A percentile compares a stretch with the other conserved stretches of the same genome.
These are phyloP conservation scores for Balakata baccata DNA, from an alignment of 345 rosid species.

Conservation along the genomic window DNA sequence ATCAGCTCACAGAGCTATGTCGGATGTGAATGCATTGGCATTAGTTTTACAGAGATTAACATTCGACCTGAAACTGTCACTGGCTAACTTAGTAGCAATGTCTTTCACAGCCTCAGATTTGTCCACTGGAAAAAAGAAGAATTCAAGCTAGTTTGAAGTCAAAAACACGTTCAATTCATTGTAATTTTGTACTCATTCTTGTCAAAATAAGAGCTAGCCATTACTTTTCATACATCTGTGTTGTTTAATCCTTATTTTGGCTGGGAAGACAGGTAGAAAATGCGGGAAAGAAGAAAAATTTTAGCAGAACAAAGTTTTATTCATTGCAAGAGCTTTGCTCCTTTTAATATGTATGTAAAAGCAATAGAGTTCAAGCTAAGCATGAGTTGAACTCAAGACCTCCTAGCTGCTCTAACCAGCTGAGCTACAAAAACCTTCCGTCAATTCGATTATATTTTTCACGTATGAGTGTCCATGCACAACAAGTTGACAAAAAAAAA, in stretches of 20 bases:
- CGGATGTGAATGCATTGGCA: constrained; percentile 64
- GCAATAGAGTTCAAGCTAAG: too few relatives aligned
- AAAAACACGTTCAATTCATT: background rate
- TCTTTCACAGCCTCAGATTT: constrained; percentile 46
- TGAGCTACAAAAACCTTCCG: constrained; percentile 78
- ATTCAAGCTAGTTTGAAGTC: constrained; percentile 7
- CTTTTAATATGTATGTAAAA: background rate
- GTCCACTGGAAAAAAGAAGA: constrained; percentile 37
- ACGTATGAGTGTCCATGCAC: too few relatives aligned
- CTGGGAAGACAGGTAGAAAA: background rate
- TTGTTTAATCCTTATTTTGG: background rate
- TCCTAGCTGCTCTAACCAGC: constrained; percentile 97
- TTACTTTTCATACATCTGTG: background rate
- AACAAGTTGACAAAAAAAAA: too few relatives aligned
- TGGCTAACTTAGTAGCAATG: constrained; percentile 45
- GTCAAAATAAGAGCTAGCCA: background rate
- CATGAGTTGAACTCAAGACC: constrained; percentile 96
- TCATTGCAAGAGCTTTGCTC: background rate
- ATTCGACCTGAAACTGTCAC: constrained; percentile 50
- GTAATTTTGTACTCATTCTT: constrained; percentile 20
- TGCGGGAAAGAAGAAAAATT: background rate
- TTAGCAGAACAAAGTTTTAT: background rate
- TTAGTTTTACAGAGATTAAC: constrained; percentile 64
- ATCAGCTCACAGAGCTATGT: constrained; percentile 77
- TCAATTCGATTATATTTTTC: too few relatives aligned